Conservation (phyloP, 2,329 filamentous ascomycete genomes). For the Huntiella moniliformis region DNA sequence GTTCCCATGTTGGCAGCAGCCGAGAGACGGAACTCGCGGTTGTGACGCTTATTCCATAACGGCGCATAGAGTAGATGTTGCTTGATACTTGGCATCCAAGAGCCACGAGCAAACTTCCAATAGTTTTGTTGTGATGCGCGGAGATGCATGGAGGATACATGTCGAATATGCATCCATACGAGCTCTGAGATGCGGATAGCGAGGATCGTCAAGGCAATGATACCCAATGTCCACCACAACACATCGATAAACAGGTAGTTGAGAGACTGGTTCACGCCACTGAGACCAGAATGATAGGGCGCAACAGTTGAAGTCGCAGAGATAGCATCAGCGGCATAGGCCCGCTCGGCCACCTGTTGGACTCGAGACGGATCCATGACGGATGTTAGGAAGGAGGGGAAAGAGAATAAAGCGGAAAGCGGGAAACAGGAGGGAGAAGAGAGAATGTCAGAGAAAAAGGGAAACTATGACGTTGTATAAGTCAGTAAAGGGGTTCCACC, state of each 20-base stretch:
- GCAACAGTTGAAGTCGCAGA: slow-evolving; percentile 28
- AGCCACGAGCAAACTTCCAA: slow-evolving; percentile 39
- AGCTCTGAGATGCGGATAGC: slow-evolving; percentile 34
- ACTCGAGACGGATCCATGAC: slow-evolving; percentile 11
- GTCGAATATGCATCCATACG: slow-evolving; percentile 35
- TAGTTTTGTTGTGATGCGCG: slow-evolving; percentile 34
- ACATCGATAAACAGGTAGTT: slow-evolving; percentile 38
- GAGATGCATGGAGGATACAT: slow-evolving; percentile 38
- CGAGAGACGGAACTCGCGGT: slow-evolving; percentile 45
- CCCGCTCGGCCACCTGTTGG: slow-evolving; percentile 18
- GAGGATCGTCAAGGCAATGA: slow-evolving; percentile 34
- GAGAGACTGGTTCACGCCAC: slow-evolving; percentile 39
- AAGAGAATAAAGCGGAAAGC: neutral
- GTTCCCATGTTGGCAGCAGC: slow-evolving; percentile 41
- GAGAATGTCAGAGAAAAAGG: neutral
- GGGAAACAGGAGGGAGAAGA: neutral
- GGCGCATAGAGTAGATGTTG: slow-evolving; percentile 42
- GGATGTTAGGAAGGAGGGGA: neutral
- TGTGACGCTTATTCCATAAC: slow-evolving; percentile 46
- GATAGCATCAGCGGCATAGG: slow-evolving; percentile 14
- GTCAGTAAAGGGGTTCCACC: too few species aligned
- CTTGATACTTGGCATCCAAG: slow-evolving; percentile 43
- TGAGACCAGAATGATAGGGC: slow-evolving; percentile 35
- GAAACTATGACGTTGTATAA: too few species aligned
- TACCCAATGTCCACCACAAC: slow-evolving; percentile 42